A percentile compares a stretch with the other conserved stretches of the same genome.
Conservation (phyloP, 768 basidiomycete species). For the Holtermanniella nyarrowii region DNA sequence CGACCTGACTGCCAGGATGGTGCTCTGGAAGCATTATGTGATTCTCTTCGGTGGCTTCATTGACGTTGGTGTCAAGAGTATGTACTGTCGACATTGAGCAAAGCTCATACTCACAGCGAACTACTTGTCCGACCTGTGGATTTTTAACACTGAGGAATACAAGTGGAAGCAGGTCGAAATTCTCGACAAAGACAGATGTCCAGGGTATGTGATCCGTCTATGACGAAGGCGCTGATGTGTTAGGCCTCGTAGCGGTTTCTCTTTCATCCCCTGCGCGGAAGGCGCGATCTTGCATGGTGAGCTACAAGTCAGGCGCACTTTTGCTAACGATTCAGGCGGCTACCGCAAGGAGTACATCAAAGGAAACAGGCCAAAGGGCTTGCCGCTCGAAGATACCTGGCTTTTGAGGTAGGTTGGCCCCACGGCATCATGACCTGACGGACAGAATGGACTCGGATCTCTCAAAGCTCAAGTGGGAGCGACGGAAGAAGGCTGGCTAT, state of each 20-base stretch:
- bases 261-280: constrained; percentile 65
- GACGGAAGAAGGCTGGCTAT: constrained; percentile 63
- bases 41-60: constrained; percentile 85
- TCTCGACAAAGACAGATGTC: constrained; percentile 57
- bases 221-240: constrained; percentile 41
- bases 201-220: constrained; percentile 52
- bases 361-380: constrained; percentile 70
- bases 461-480: constrained; percentile 69
- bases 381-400: constrained; percentile 90
- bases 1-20: constrained; percentile 51
- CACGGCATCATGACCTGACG: constrained; percentile 1
- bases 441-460: constrained; percentile 44
- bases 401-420: constrained; percentile 53
- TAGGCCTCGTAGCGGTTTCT: constrained; percentile 54
- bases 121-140: constrained; percentile 73
- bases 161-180: constrained; percentile 73
- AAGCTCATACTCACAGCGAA: constrained; percentile 47
- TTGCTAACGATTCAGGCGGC: constrained; percentile 49
- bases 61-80: constrained; percentile 73
- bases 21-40: constrained; percentile 76
- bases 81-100: constrained; percentile 13
- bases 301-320: too few relatives aligned
- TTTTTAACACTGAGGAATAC: constrained; percentile 77
- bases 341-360: constrained; percentile 85
- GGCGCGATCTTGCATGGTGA: constrained; percentile 70